phyloP scores from a whole-genome alignment of 164 flowering plant genomes.

The Houttuynia cordata region DNA sequence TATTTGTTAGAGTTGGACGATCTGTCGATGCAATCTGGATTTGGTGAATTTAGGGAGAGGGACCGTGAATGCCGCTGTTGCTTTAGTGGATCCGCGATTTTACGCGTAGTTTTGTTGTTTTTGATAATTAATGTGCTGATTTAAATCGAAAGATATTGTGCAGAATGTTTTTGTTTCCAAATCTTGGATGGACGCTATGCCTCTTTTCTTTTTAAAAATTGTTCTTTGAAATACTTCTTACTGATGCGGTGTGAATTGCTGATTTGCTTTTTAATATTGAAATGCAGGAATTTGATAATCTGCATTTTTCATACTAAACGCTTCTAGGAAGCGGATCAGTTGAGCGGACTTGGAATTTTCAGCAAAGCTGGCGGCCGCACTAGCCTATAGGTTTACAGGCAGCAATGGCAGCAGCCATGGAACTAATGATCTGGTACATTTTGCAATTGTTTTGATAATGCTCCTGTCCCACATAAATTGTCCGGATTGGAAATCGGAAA shows the following conservation, averaged over 20 bases:
- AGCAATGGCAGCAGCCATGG: conserved; percentile 54
- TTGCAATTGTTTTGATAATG: too few species aligned
- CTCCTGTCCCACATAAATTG: too few species aligned
- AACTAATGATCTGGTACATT: conserved; percentile 46
- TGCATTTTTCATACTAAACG: too few species aligned
- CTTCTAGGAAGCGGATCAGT: background rate
- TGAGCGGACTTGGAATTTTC: background rate
- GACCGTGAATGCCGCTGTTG: background rate
- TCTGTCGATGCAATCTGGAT: too few species aligned
- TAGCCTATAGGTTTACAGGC: conserved; percentile 52
- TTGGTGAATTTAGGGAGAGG: too few species aligned
- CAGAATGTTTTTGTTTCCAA: background rate
- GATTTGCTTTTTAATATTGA: too few species aligned
- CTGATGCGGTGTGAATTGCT: too few species aligned
- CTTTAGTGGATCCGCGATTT: background rate
- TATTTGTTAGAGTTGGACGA: too few species aligned
- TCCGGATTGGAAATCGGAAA: too few species aligned
- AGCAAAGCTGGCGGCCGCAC: conserved; percentile 61
- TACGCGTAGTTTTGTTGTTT: background rate
- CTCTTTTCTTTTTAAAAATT: too few species aligned
- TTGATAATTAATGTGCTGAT: background rate
- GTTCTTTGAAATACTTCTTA: too few species aligned
- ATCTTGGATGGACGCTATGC: background rate
- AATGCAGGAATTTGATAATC: too few species aligned
- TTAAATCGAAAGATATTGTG: background rate